Percentiles rank a stretch among this genome's conserved stretches.
phyloP scores from a whole-genome alignment of 768 basidiomycete species.

The Boletus reticuloceps region DNA sequence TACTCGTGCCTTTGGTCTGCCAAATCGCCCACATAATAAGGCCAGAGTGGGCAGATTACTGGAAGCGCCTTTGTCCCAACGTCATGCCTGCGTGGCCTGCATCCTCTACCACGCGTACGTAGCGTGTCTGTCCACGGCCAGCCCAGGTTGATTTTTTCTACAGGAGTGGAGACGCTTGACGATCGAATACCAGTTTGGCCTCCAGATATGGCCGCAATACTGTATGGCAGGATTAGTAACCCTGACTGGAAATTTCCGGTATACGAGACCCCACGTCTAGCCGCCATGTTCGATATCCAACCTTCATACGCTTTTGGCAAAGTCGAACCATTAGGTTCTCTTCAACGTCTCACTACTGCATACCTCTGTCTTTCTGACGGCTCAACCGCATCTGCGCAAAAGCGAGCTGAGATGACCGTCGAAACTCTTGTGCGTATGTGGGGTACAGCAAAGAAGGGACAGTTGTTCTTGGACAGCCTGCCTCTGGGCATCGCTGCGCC shows the following conservation, averaged over 20 bases:
- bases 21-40: conserved; percentile 60
- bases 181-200: conserved; percentile 77
- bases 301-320: conserved; percentile 62
- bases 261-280: conserved; percentile 44
- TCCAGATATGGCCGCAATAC: conserved; percentile 68
- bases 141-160: conserved; percentile 11
- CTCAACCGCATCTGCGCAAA: conserved; percentile 48
- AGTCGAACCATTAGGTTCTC: conserved; percentile 52
- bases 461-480: conserved; percentile 51
- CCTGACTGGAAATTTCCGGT: conserved; percentile 64
- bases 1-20: conserved; percentile 63
- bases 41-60: conserved; percentile 91
- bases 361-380: conserved; percentile 62
- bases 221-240: conserved; percentile 56
- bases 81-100: conserved; percentile 60
- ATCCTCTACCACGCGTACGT: conserved; percentile 33
- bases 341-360: conserved; percentile 52
- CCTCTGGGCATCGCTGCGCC: conserved; percentile 76
- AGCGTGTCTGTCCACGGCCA: not conserved
- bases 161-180: conserved; percentile 51
- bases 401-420: conserved; percentile 66
- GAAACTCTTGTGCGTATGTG: conserved; percentile 47
- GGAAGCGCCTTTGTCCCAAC: conserved; percentile 77
- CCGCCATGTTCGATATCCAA: conserved; percentile 46
- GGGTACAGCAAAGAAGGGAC: conserved; percentile 39